These are phyloP conservation scores for Aspergillus cejpii DNA, from an alignment of 2,329 filamentous ascomycete species.

Conservation along the genomic window DNA sequence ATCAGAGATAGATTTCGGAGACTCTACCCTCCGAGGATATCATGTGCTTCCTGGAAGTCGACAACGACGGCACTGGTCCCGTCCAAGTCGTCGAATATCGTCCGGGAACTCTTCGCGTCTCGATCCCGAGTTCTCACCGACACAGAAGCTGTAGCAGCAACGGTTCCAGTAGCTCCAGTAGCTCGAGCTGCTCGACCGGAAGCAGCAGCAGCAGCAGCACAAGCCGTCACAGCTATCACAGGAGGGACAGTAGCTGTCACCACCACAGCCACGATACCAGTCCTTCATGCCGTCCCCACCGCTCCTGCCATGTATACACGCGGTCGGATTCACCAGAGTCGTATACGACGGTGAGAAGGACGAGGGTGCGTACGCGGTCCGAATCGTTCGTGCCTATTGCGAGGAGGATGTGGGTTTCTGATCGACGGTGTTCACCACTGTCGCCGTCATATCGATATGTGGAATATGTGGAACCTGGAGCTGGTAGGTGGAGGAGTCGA, in stretches of 20 bases:
- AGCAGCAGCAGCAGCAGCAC: constrained; percentile 6
- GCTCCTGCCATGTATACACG: not conserved
- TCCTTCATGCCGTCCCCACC: constrained; percentile 1
- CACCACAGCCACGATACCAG: not conserved
- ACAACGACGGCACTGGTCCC: constrained; percentile 8
- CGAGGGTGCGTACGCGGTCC: not conserved
- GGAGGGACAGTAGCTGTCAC: constrained; percentile 1
- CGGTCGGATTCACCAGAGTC: not conserved
- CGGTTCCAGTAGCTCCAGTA: constrained; percentile 1
- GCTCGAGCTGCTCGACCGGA: not conserved
- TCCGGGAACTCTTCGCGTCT: constrained; percentile 4
- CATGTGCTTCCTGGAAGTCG: constrained; percentile 17
- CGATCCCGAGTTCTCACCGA: constrained; percentile 5
- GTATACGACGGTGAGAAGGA: not conserved
- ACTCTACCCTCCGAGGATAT: no score
- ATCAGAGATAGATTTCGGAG: not conserved
- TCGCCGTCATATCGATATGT: constrained; percentile 1
- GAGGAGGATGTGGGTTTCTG: not conserved
- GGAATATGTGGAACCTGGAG: constrained; percentile 13
- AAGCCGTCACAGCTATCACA: constrained; percentile 3
- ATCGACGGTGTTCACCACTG: constrained; percentile 1
- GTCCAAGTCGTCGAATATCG: constrained; percentile 12
- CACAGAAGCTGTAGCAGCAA: constrained; percentile 1
- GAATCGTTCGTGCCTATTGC: not conserved
- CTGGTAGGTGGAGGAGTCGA: constrained; percentile 4